Base-by-base conservation (phyloP, 805 yeast species). In the Yarrowia sp. region DNA sequence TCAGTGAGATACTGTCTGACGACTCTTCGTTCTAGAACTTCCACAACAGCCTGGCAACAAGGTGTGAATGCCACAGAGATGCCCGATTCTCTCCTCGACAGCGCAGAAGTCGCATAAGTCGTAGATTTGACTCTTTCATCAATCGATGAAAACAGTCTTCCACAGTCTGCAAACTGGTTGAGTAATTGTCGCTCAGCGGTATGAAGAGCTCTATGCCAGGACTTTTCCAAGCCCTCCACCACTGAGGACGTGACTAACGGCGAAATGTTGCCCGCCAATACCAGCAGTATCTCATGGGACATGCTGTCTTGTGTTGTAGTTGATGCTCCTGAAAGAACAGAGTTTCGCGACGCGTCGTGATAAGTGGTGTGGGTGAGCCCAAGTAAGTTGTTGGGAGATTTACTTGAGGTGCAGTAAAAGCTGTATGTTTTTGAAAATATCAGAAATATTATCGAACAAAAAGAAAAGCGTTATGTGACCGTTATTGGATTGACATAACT, bases 231-330 rank as follows among this genome's bases (percentile, higher is more conserved):
- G 8, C 45, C 67, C 15, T 59, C 46, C 10, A 42, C 45, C n/a
- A 65, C 45, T 1, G 50, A 35, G 11, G 48, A 40, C 10, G 40
- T 48, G 15, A 66, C 59, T 8, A 73, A 55, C 11, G 69, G 69
- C 43, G 74, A 70, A 16, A 42, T 53, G 46, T 61, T 70, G 40
- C 75, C 75, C 8, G 74, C 72, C 55, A 73, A 59, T 8, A 72
- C 73, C 32, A 73, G 63, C 69, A 74, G 56, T 11, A 73, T 63
- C 49, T 74, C 75, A 38, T 73, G 75, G 35, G 73, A 70, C 76
- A 74, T 74, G 53, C 32, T 19, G 46, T 45, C 49, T 45, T 9
- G 26, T 16, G 64, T 55, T 42, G 41, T 49, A 15, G 50, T 26
- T 35, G 58, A 16, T 59, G 65, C 22, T 22, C 16, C 9, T 15